Base-by-base conservation (phyloP, 2,329 filamentous ascomycete species). In the Aspergillus tamarii region DNA sequence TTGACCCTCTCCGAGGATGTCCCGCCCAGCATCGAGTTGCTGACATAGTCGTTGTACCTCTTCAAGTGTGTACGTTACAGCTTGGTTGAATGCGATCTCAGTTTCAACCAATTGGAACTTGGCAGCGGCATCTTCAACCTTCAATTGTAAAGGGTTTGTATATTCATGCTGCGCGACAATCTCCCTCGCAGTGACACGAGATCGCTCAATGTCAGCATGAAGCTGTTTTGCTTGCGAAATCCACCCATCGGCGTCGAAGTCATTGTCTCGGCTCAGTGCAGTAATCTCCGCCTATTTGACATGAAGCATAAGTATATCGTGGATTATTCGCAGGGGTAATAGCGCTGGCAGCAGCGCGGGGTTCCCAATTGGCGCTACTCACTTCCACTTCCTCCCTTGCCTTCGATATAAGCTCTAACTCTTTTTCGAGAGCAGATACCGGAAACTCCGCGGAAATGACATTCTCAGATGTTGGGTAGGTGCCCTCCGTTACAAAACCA, bases 231-330 rank as follows among this genome's bases (percentile, higher is more conserved):
- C 93, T 76, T 95, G 92, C 58, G 84, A 81, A 62, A 96, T 91
- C 94, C 94, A 98, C 58, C 89, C 87, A 73, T 93, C 91, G 57
- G 97, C 90, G 72, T 96, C 91, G 45, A 89, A 87, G 62, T 89
- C 91, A 21, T 89, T 91, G 68, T 93, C 88, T 73, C 88, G 87
- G 77, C 94, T 96, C 66, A 95, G 87, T 26, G 82, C 78, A 67
- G 89, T 90, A 63, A 98, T 90, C 71, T 96, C 89, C 64, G 85
- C 80, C 88, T 91, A 70, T 54, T 36, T 43, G n/a, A 34, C 32
- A 50, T 26, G 21, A 5, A 54, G 39, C 3, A 21, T 67, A 48
- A 65, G 67, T 66, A 65, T 67, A 58, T 57, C n/a, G 9, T 43
- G 12, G 46, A 30, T 28, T 32, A 16, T 4, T 16, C 28, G 50